Conservation (phyloP, 2,329 filamentous ascomycete species). For the Bimuria novae-zelandiae region DNA sequence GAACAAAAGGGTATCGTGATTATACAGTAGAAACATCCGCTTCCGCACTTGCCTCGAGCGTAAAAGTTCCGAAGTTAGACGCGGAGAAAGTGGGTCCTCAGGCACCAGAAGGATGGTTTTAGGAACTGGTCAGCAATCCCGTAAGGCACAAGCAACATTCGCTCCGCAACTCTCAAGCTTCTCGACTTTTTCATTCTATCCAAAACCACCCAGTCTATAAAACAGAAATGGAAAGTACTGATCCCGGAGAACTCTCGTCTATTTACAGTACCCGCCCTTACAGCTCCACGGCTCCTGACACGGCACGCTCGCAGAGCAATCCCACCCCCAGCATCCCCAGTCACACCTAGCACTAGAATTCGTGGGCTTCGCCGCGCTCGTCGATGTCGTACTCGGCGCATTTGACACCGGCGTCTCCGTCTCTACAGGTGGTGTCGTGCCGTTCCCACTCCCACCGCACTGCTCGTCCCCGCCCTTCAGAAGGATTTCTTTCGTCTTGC, state of each 20-base stretch:
- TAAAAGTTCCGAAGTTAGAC: too few species aligned
- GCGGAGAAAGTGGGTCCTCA: too few species aligned
- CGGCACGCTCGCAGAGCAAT: slow-evolving; percentile 15
- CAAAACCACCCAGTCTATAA: too few species aligned
- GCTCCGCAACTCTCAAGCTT: too few species aligned
- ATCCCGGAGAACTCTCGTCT: neutral
- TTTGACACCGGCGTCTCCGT: neutral
- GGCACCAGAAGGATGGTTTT: too few species aligned
- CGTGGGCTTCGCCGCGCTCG: neutral
- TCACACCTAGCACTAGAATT: slow-evolving; percentile 3
- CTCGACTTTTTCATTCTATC: too few species aligned
- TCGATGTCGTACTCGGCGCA: neutral
- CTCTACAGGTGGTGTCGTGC: neutral
- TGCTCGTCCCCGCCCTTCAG: slow-evolving; percentile 7
- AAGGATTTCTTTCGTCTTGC: slow-evolving; percentile 12
- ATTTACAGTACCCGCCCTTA: slow-evolving; percentile 18
- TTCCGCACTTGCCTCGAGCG: too few species aligned
- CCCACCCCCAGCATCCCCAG: slow-evolving; percentile 19
- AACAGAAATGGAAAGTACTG: too few species aligned
- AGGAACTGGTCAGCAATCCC: too few species aligned
- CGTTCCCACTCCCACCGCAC: slow-evolving; percentile 4
- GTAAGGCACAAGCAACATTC: too few species aligned
- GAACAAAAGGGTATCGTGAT: too few species aligned
- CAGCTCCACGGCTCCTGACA: slow-evolving; percentile 15
- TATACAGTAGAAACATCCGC: too few species aligned